Evolutionary conservation across 352 stramenopile species (phyloP).

Genomic region (Phytophthora syringae): DNA sequence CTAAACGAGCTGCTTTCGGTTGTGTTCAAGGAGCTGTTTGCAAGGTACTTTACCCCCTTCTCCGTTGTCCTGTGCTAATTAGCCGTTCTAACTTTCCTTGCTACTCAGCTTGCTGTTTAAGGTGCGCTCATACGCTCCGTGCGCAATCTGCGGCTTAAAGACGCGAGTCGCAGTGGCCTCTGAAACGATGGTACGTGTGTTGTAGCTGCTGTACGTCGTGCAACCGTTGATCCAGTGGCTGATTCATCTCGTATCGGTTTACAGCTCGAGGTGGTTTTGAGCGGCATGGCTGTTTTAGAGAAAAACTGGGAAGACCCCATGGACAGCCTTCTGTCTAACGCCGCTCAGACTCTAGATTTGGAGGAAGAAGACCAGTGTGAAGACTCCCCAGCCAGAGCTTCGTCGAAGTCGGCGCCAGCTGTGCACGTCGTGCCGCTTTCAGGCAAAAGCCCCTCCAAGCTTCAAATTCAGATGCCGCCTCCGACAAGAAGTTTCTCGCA

Average conservation of each 20-base stretch:
- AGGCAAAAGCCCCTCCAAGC: conserved; percentile 31
- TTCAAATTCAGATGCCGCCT: conserved; percentile 56
- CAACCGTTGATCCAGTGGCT: too few species aligned
- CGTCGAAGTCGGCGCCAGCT: conserved; percentile 10
- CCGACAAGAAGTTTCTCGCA: conserved; percentile 49
- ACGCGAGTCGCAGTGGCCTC: conserved; percentile 74
- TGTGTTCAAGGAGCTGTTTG: conserved; percentile 88
- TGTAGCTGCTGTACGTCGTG: too few species aligned
- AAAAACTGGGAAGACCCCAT: conserved; percentile 54
- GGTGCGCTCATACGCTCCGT: conserved; percentile 69
- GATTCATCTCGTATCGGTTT: conserved; percentile 1
- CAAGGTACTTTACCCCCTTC: conserved; percentile 54
- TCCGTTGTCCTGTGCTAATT: conserved; percentile 1
- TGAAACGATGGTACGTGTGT: conserved; percentile 74
- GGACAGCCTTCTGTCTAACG: conserved; percentile 57
- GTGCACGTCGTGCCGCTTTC: conserved; percentile 53
- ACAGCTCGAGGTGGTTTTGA: conserved; percentile 87
- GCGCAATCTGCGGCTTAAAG: conserved; percentile 85
- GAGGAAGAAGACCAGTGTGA: conserved; percentile 30
- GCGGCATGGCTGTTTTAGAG: conserved; percentile 79
- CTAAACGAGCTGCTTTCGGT: conserved; percentile 84
- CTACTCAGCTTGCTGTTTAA: conserved; percentile 60
- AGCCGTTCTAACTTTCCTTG: neutral
- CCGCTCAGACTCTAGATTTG: conserved; percentile 49
- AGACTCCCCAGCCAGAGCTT: conserved; percentile 19